Base-by-base conservation (phyloP, 768 basidiomycete genomes). In the Russula griseocarnosa region DNA sequence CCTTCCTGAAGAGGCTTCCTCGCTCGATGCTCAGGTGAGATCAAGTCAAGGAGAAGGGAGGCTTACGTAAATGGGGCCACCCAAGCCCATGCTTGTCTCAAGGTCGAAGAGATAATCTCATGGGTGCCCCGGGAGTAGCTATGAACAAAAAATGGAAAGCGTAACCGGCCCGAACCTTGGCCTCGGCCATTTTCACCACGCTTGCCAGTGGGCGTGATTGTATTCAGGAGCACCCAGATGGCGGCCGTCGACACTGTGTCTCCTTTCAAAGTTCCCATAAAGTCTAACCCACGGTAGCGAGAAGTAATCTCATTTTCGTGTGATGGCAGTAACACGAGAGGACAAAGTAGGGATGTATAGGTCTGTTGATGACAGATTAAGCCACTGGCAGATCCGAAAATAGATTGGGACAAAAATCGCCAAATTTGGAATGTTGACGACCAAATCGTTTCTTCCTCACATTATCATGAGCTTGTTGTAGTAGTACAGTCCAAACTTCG, bases 21-120 rank as follows among this genome's bases (percentile, higher is more conserved):
- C 49, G 55, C 24, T 55, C 54, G 61, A 62, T 62, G 54, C 44
- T 40, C 61, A 55, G 54, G 47, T 49, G 54, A 40, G 54, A 57
- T 62, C 55, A 57, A 36, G 28, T 62, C 55, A 57, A 36, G 38
- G 54, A 62, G 55, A 50, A 57, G n/a, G 7, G 7, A 7, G 22
- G 26, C 16, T 55, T 24, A 49, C 61, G 54, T 38, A 40, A 61
- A 14, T 26, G 14, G 7, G 34, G 20, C 26, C 24, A 36, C 36
- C 24, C 49, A 30, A 7, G 50, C 50, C 40, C 18, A 5, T 7
- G 28, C 10, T 20, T 55, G 9, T 13, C 18, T 42, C 55, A 30
- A n/a, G 28, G 14, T 44, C 55, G 26, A 20, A 9, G 40, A 28
- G 40, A 28, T 30, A 56, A 56, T 28, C 11, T 20, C 42, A 30